These are phyloP conservation scores for Leccinum insolens DNA, from an alignment of 1,284 basidiomycete species.

Conservation along the genomic window DNA sequence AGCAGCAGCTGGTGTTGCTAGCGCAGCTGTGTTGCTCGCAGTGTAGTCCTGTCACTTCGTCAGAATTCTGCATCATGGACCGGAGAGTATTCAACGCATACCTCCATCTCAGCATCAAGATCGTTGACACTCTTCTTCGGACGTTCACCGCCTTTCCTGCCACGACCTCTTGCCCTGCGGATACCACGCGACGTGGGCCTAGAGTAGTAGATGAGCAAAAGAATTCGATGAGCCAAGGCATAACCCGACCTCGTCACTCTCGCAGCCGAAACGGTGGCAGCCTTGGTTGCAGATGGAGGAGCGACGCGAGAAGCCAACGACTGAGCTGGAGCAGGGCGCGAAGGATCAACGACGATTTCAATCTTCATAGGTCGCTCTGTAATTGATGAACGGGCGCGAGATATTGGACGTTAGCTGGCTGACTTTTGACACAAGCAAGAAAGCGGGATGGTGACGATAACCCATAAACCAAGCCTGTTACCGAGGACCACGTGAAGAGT, in stretches of 20 bases:
- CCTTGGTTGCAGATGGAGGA: slow-evolving; percentile 46
- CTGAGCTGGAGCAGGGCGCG: slow-evolving; percentile 61
- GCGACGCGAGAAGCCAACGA: slow-evolving; percentile 74
- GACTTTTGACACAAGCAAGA: slow-evolving; percentile 52
- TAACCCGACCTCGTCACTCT: slow-evolving; percentile 47
- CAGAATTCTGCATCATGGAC: background rate
- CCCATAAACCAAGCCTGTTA: slow-evolving; percentile 39
- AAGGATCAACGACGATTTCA: slow-evolving; percentile 93
- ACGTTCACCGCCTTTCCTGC: slow-evolving; percentile 69
- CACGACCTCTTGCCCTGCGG: slow-evolving; percentile 53
- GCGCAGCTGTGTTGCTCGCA: slow-evolving; percentile 50
- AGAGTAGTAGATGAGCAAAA: slow-evolving; percentile 11
- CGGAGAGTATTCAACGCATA: slow-evolving; percentile 35
- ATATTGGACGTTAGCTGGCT: slow-evolving; percentile 59
- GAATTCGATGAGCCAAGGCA: slow-evolving; percentile 2
- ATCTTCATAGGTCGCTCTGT: slow-evolving; percentile 98
- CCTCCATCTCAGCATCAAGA: slow-evolving; percentile 86
- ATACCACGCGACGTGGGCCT: slow-evolving; percentile 45
- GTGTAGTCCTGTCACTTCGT: slow-evolving; percentile 62
- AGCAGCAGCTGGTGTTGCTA: slow-evolving; percentile 38
- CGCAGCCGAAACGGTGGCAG: slow-evolving; percentile 31
- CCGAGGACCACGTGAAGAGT: slow-evolving; percentile 37
- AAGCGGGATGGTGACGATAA: slow-evolving; percentile 40
- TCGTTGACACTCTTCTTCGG: slow-evolving; percentile 71
- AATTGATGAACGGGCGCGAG: slow-evolving; percentile 39